A percentile compares a stretch with the other conserved stretches of the same genome.
Conservation (phyloP, 805 yeast species). For the Saccharomycodes ludwigii region DNA sequence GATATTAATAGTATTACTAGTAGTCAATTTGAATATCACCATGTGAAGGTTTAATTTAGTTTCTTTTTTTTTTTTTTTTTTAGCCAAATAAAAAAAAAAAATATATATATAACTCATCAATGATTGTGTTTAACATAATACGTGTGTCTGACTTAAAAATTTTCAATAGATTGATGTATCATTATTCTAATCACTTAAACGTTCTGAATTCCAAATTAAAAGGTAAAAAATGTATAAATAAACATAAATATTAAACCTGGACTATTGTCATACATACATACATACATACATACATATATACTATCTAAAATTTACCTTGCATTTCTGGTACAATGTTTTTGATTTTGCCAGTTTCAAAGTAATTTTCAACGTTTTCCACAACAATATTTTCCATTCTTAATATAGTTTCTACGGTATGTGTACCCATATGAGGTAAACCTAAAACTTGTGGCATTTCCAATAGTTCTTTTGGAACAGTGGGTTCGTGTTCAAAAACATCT, state of each 20-base stretch:
- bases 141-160: too few relatives aligned
- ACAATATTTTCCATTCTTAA: conserved; percentile 71
- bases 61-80: too few relatives aligned
- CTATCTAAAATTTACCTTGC: conserved; percentile 23
- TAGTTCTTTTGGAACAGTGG: conserved; percentile 53
- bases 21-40: too few relatives aligned
- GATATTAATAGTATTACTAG: too few relatives aligned
- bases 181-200: too few relatives aligned
- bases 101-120: too few relatives aligned
- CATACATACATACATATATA: too few relatives aligned
- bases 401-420: conserved; percentile 64
- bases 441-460: conserved; percentile 54
- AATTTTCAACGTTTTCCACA: conserved; percentile 52
- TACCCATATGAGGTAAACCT: conserved; percentile 83
- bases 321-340: conserved; percentile 74
- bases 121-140: too few relatives aligned
- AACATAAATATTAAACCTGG: background rate
- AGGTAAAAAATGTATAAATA: background rate
- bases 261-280: background rate
- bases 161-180: too few relatives aligned
- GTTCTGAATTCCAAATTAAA: background rate
- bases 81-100: too few relatives aligned
- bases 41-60: too few relatives aligned
- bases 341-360: conserved; percentile 54
- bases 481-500: conserved; percentile 71